Conservation (phyloP, 2,329 filamentous ascomycete species). For the Monosporascus sp. region DNA sequence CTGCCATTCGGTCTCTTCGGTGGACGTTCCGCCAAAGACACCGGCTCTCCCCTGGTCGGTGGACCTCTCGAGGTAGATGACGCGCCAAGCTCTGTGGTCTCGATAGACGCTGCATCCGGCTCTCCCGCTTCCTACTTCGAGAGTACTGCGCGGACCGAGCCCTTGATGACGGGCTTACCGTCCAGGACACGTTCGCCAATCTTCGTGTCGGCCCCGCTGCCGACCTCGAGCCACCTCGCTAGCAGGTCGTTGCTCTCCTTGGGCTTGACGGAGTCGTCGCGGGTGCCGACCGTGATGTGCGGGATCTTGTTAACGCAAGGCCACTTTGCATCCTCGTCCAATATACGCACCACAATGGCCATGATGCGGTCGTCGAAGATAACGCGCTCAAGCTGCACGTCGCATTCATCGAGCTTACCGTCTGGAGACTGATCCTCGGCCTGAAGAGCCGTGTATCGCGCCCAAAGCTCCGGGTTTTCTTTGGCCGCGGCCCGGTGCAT, state of each 20-base stretch:
- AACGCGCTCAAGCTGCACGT: conserved; percentile 61
- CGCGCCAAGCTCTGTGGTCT: too few relatives aligned
- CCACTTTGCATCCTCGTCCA: conserved; percentile 53
- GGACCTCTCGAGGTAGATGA: background rate
- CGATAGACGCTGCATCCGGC: background rate
- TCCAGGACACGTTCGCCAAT: conserved; percentile 47
- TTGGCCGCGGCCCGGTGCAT: conserved; percentile 69
- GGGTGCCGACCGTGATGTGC: conserved; percentile 87
- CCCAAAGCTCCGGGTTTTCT: conserved; percentile 67
- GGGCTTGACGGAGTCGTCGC: conserved; percentile 70
- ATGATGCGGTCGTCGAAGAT: conserved; percentile 86
- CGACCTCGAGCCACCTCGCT: conserved; percentile 63
- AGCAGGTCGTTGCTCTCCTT: conserved; percentile 90
- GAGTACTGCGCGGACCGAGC: conserved; percentile 43
- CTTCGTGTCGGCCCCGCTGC: conserved; percentile 36
- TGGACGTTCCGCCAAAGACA: background rate
- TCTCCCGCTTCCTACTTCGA: conserved; percentile 34
- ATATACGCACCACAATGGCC: conserved; percentile 79
- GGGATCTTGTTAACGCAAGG: conserved; percentile 71
- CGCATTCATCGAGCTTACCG: conserved; percentile 57
- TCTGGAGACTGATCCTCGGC: conserved; percentile 31
- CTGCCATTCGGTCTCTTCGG: background rate
- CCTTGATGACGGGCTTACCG: conserved; percentile 42
- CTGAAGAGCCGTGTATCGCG: conserved; percentile 57
- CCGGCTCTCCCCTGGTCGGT: background rate